Evolutionary conservation across 345 rosid genomes (phyloP), one percentile per base, ranked within the genome.

Genomic region (Dipteronia sinensis): DNA sequence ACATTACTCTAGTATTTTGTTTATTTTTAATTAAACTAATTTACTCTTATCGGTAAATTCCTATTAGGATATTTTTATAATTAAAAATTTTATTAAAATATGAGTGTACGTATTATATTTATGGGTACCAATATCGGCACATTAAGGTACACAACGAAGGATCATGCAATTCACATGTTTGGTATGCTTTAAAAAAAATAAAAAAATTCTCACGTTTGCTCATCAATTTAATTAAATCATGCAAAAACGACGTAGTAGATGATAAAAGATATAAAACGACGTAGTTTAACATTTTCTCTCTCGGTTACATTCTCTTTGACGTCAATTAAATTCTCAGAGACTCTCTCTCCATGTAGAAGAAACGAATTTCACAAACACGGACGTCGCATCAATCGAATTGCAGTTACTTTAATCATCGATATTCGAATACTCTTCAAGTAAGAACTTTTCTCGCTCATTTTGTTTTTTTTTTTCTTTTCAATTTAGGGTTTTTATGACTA

Each of bases 381-480:
- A 2, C 23, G 9, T 44, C 23, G 56, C 16, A 22, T 62, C 10
- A 22, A 10, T 25, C 29, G 38, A 16, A 74, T 59, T 22, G 27
- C 64, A 0, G 25, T 7, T 19, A n/a, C 64, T n/a, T 58, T n/a
- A 3, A 56, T 73, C 40, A 6, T 0, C 68, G 76, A 23, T 40
- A 27, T 63, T 63, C 69, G 23, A 27, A 9, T 7, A 42, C 46
- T 8, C n/a, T 66, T 75, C 38, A 66, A 64, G 78, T 75, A 38
- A 75, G 51, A 53, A 2, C 65, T 11, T 59, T 15, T 3, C 16
- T 73, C 20, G 40, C n/a, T n/a, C 0, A 15, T 62, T 19, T n/a
- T n/a, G n/a, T n/a, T n/a, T 10, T 46, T 25, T 31, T 31, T 1
- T 31, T 34, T 34, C 0, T 4, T 34, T 46, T 13, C 20, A 63